A percentile compares a stretch with the other conserved stretches of the same genome.
phyloP scores from a whole-genome alignment of 2,329 filamentous ascomycete species.

The Fusarium floridanum region DNA sequence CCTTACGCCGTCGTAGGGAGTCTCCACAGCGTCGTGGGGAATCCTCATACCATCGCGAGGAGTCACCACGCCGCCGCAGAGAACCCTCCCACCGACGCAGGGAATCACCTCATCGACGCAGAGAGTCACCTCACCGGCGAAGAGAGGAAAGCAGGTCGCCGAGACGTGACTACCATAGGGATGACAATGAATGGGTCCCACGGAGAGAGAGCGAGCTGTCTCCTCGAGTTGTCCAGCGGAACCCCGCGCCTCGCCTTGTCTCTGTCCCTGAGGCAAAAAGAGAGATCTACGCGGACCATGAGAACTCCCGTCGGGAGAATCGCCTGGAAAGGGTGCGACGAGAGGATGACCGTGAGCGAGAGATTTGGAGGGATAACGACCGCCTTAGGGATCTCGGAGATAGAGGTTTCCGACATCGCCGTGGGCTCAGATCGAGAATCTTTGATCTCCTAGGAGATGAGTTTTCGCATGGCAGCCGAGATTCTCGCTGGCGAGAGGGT shows the following conservation, averaged over 20 bases:
- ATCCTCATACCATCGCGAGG: background rate
- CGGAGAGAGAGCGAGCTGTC: constrained; percentile 10
- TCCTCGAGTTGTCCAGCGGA: constrained; percentile 38
- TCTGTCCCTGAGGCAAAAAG: constrained; percentile 29
- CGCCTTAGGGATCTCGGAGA: constrained; percentile 31
- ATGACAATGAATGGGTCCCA: constrained; percentile 20
- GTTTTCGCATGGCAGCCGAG: background rate
- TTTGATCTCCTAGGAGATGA: constrained; percentile 6
- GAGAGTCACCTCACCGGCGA: background rate
- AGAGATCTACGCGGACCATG: constrained; percentile 24
- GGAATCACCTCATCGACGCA: background rate
- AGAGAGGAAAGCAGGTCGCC: constrained; percentile 19
- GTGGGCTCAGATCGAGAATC: constrained; percentile 21
- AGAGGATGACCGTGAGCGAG: constrained; percentile 15
- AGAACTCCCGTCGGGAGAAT: constrained; percentile 14
- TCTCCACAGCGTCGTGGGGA: background rate
- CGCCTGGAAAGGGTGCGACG: constrained; percentile 34
- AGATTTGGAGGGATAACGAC: constrained; percentile 26
- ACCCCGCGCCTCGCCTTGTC: constrained; percentile 30
- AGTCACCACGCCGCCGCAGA: background rate
- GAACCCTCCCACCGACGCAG: background rate
- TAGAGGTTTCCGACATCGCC: constrained; percentile 24
- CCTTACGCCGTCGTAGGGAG: background rate
- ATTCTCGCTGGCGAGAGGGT: constrained; percentile 33
- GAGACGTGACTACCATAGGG: constrained; percentile 13